These are phyloP conservation scores for Endocladia muricata DNA, from an alignment of 31 red algal genomes.

Conservation along the genomic window DNA sequence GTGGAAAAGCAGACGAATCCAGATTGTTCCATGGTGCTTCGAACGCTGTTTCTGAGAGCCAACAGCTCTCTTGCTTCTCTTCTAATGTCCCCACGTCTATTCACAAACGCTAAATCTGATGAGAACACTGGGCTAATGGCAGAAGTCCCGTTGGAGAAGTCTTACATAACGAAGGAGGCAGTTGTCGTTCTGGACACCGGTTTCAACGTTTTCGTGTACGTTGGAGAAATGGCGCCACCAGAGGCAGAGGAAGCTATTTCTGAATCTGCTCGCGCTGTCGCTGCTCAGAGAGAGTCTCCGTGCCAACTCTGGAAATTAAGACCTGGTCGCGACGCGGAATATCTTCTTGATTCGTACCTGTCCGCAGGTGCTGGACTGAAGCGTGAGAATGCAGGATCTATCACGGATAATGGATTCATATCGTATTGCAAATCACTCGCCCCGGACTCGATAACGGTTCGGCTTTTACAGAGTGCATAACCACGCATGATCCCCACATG, in stretches of 20 bases:
- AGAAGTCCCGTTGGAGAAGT: constrained; percentile 48
- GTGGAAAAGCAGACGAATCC: constrained; percentile 36
- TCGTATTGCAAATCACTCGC: constrained; percentile 37
- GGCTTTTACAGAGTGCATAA: constrained; percentile 7
- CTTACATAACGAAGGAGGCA: constrained; percentile 46
- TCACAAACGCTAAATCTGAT: constrained; percentile 52
- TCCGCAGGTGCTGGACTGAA: constrained; percentile 10
- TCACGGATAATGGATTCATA: constrained; percentile 25
- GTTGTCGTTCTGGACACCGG: constrained; percentile 61
- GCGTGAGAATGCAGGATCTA: not conserved
- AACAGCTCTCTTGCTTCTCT: constrained; percentile 45
- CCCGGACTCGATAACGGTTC: constrained; percentile 17
- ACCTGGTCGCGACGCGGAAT: constrained; percentile 47
- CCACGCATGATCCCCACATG: not conserved
- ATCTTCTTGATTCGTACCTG: constrained; percentile 38
- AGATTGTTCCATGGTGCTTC: constrained; percentile 33
- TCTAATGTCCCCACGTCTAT: constrained; percentile 61
- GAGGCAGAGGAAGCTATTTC: constrained; percentile 55
- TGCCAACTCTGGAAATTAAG: constrained; percentile 61
- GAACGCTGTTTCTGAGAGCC: constrained; percentile 47
- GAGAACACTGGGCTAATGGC: constrained; percentile 49
- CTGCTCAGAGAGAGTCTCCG: constrained; percentile 35
- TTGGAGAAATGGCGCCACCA: constrained; percentile 19
- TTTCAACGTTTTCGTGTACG: constrained; percentile 65
- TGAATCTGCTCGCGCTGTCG: constrained; percentile 52